Conservation (phyloP, 179 eudicot species). For the Silene coronaria region DNA sequence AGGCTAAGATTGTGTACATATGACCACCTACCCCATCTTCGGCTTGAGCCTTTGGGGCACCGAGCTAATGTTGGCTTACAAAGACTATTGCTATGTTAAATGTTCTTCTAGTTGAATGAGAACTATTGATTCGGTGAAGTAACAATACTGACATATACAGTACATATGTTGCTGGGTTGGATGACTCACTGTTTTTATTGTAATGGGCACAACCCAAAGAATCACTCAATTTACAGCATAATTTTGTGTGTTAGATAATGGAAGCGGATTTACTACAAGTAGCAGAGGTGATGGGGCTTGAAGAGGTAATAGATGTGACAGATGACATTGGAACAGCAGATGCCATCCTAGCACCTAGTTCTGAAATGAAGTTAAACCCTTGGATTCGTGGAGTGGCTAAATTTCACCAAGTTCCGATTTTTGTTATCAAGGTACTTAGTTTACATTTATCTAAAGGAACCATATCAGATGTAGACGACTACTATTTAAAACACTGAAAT, state of each 20-base stretch:
- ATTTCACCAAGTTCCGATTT: constrained; percentile 82
- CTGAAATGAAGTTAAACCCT: constrained; percentile 80
- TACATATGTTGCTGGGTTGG: background rate
- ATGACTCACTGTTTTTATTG: background rate
- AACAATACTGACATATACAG: background rate
- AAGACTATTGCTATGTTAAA: background rate
- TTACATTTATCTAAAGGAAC: constrained; percentile 1
- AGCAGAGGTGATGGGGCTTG: constrained; percentile 82
- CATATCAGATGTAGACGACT: background rate
- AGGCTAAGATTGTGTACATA: background rate
- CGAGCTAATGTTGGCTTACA: background rate
- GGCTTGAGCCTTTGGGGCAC: background rate
- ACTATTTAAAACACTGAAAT: background rate
- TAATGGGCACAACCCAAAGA: background rate
- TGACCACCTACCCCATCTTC: background rate
- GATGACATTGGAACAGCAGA: constrained; percentile 79
- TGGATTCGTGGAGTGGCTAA: constrained; percentile 96
- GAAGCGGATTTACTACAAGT: constrained; percentile 88
- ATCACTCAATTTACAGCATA: constrained; percentile 1
- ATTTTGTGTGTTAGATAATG: constrained; percentile 43
- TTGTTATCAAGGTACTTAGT: constrained; percentile 66
- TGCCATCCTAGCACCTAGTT: constrained; percentile 69
- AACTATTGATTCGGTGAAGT: background rate
- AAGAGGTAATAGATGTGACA: constrained; percentile 59
- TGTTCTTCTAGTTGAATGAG: background rate